These are phyloP conservation scores for Trichoderma koningii DNA, from an alignment of 2,329 filamentous ascomycete species.

Conservation along the genomic window DNA sequence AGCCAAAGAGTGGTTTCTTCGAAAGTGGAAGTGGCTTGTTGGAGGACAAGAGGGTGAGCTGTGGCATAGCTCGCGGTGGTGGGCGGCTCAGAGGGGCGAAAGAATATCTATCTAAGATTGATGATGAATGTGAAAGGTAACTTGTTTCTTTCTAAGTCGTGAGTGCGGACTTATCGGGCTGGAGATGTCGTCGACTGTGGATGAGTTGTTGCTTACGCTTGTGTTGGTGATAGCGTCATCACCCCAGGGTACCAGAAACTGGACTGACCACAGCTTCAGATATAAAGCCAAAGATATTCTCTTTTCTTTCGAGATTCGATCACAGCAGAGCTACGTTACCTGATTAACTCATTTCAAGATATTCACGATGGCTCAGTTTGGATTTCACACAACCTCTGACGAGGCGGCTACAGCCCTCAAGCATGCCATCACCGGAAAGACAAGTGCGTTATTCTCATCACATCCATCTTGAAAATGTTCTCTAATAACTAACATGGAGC, in stretches of 20 bases:
- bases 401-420: conserved; percentile 4
- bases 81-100: conserved; percentile 7
- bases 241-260: not conserved
- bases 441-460: not conserved
- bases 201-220: conserved; percentile 2
- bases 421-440: conserved; percentile 1
- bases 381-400: conserved; percentile 8
- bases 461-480: not conserved
- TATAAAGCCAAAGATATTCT: not conserved
- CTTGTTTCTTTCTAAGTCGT: not conserved
- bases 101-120: not conserved
- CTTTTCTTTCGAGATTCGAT: too few species aligned
- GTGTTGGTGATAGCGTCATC: conserved; percentile 9
- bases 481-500: not conserved
- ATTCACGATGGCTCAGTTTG: not conserved
- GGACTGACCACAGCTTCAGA: not conserved
- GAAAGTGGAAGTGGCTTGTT: conserved; percentile 14
- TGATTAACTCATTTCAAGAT: too few species aligned
- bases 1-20: conserved; percentile 12
- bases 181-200: not conserved
- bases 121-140: not conserved
- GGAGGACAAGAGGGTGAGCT: conserved; percentile 4
- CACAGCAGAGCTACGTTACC: too few species aligned
- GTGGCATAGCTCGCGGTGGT: conserved; percentile 16
- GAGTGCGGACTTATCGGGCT: not conserved